Percentiles rank a stretch among this genome's conserved stretches.
phyloP scores from a whole-genome alignment of 441 rosid genomes.

The Brassica balearica region DNA sequence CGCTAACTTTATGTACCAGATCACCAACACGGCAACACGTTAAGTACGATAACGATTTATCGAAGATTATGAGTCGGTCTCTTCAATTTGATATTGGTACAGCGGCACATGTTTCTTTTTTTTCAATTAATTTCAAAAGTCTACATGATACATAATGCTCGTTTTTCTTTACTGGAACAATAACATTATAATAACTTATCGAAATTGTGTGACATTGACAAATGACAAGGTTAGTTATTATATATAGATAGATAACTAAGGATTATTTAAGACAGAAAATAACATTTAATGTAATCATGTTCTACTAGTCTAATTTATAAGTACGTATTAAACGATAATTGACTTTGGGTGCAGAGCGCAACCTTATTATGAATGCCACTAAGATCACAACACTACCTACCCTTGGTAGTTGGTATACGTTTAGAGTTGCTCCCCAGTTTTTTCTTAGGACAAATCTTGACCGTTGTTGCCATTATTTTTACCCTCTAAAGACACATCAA shows the following conservation, averaged over 20 bases:
- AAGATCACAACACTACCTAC: background rate
- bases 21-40: background rate
- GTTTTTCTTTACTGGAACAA: background rate
- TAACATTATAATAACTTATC: background rate
- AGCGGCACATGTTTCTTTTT: background rate
- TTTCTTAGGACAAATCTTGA: conserved; percentile 32
- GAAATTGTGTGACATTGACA: background rate
- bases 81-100: background rate
- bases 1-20: background rate
- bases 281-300: background rate
- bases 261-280: no score
- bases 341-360: background rate
- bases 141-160: background rate
- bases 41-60: background rate
- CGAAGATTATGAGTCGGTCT: background rate
- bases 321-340: background rate
- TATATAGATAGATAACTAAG: no score
- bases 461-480: conserved; percentile 32
- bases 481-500: conserved; percentile 52
- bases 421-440: background rate
- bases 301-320: background rate
- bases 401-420: background rate
- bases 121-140: background rate
- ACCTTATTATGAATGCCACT: background rate
- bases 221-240: background rate